Base-by-base conservation (phyloP, 495 filamentous ascomycete species). In the Immersiella caudata region DNA sequence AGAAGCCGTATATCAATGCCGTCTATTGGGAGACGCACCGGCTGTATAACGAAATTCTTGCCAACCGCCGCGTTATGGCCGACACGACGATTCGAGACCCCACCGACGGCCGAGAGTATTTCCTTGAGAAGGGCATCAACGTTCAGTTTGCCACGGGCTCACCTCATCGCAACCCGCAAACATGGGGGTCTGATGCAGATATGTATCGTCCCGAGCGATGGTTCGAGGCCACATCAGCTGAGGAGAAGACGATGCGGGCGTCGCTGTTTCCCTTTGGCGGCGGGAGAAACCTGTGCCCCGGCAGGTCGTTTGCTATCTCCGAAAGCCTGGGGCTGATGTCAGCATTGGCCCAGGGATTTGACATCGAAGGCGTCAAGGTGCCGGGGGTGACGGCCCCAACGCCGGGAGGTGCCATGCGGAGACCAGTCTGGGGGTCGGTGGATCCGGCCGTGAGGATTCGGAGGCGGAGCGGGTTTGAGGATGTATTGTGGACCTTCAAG, bases 251-350 rank as follows among this genome's bases (percentile, higher is more conserved):
- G 24, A 49, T 40, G 36, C 62, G 54, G 6, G 35, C 50, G 20
- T 74, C 77, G 0, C 79, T 76, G 46, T 66, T 77, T 6, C 78
- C 78, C 6, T 85, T 84, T 64, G 81, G 83, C 16, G 83, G 81
- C 5, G 82, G 82, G 8, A 71, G 67, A 58, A 72, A 76, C 18
- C 35, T 83, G 22, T 84, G 83, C 68, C 83, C 83, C 1, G 83
- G 83, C 0, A 66, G 80, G 7, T 68, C 75, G 59, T 83, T 84
- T 67, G 83, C 83, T 7, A 69, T 72, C 20, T 75, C 75, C 8
- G 81, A 83, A 68, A 79, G 79, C 50, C 52, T 78, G 27, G 73
- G 75, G 8, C 65, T 79, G 33, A 71, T 78, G 33, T 73, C 73
- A 2, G 72, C 76, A 25, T 40, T 83, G 27, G 66, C 78, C 1